Percentiles rank a stretch among this genome's conserved stretches.
Evolutionary conservation across 371 early-diverging fungal genomes (phyloP).

Genomic region (Blakeslea trispora): DNA sequence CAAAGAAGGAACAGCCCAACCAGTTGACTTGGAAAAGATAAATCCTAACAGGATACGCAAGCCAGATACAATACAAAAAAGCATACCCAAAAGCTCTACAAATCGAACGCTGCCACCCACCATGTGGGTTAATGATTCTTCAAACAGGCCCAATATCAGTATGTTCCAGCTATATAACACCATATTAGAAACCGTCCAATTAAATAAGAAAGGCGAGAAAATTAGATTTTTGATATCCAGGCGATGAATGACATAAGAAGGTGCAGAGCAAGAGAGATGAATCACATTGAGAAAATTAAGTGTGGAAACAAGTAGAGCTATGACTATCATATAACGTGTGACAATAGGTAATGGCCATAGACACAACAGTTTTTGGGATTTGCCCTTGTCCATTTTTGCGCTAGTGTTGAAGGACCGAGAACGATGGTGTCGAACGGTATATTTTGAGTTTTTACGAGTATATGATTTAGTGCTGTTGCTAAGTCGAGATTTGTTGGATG

Average conservation of each 20-base stretch:
- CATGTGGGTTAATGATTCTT: slow-evolving; percentile 50
- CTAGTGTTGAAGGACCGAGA: slow-evolving; percentile 10
- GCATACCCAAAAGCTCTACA: slow-evolving; percentile 30
- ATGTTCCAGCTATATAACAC: slow-evolving; percentile 48
- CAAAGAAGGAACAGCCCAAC: slow-evolving; percentile 56
- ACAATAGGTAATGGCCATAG: slow-evolving; percentile 55
- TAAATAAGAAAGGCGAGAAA: slow-evolving; percentile 49
- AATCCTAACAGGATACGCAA: slow-evolving; percentile 52
- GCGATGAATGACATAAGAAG: slow-evolving; percentile 49
- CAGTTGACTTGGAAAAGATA: slow-evolving; percentile 57
- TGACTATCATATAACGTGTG: slow-evolving; percentile 47
- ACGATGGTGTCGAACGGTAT: slow-evolving; percentile 25
- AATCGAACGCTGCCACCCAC: slow-evolving; percentile 51
- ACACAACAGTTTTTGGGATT: slow-evolving; percentile 48
- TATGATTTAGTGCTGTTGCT: slow-evolving; percentile 12
- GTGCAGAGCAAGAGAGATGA: slow-evolving; percentile 45
- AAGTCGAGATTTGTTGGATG: slow-evolving; percentile 7
- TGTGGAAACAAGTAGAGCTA: slow-evolving; percentile 39
- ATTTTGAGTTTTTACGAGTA: slow-evolving; percentile 34
- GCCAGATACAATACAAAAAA: slow-evolving; percentile 29
- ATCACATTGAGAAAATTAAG: slow-evolving; percentile 31
- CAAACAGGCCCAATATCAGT: slow-evolving; percentile 51
- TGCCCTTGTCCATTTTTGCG: slow-evolving; percentile 12
- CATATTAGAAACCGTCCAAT: slow-evolving; percentile 35
- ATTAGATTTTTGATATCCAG: slow-evolving; percentile 39